Conservation (phyloP, 2,329 filamentous ascomycete genomes). For the Fusarium sp. region DNA sequence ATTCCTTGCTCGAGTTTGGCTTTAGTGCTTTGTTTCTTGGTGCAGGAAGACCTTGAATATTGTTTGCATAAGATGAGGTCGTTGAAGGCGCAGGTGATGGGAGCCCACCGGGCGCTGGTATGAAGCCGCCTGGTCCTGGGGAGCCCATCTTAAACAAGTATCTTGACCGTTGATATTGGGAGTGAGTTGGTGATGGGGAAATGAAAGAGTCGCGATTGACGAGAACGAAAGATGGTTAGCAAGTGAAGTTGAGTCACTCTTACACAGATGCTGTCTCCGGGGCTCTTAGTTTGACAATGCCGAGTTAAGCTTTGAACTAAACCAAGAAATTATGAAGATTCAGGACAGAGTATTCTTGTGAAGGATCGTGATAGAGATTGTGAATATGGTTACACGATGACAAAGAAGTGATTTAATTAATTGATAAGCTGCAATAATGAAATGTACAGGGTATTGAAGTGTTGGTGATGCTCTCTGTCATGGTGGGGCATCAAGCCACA, state of each 20-base stretch:
- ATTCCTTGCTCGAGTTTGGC: constrained; percentile 70
- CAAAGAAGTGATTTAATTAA: constrained; percentile 6
- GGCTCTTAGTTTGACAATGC: not conserved
- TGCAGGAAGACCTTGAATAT: constrained; percentile 62
- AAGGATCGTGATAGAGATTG: not conserved
- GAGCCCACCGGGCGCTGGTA: constrained; percentile 58
- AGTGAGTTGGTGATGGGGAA: not conserved
- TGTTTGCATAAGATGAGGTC: constrained; percentile 56
- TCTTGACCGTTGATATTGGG: not conserved
- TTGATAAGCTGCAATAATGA: constrained; percentile 14
- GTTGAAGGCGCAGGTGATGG: constrained; percentile 68
- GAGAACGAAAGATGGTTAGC: not conserved
- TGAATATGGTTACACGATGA: not conserved
- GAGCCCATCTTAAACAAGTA: constrained; percentile 2
- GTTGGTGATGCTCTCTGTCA: constrained; percentile 30
- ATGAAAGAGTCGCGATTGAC: not conserved
- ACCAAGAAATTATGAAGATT: not conserved
- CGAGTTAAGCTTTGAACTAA: not conserved
- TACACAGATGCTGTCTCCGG: not conserved
- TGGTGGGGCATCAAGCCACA: constrained; percentile 27
- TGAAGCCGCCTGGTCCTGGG: constrained; percentile 62
- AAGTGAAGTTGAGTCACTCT: not conserved
- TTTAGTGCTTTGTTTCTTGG: constrained; percentile 65
- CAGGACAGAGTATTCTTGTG: not conserved
- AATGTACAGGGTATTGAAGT: constrained; percentile 23